Percentiles rank a stretch among this genome's conserved stretches.
Evolutionary conservation across 148 eudicot species (phyloP).

Genomic region (Amaranthus cruentus): DNA sequence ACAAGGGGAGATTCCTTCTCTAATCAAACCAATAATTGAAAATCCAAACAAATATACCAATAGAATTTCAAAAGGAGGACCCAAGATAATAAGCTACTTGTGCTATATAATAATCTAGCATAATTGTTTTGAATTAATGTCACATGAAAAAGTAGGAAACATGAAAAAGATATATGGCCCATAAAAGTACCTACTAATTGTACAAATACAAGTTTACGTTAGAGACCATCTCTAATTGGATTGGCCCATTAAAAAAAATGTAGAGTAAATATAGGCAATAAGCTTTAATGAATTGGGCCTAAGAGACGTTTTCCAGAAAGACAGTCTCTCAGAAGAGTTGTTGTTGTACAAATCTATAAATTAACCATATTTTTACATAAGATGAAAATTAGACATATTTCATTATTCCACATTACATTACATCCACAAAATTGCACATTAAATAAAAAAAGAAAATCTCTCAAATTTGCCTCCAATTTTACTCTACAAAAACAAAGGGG

Average conservation of each 20-base stretch:
- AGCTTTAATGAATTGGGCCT: too few species aligned
- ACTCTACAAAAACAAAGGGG: constrained; percentile 22
- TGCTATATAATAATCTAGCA: background rate
- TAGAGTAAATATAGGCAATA: too few species aligned
- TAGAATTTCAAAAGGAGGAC: background rate
- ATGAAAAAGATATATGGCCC: background rate
- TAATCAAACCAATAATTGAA: background rate
- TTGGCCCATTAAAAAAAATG: too few species aligned
- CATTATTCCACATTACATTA: background rate
- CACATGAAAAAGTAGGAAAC: background rate
- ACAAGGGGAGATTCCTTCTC: background rate
- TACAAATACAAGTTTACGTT: too few species aligned
- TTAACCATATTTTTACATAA: background rate
- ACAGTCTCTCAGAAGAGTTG: too few species aligned
- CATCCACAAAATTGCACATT: background rate
- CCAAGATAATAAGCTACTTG: background rate
- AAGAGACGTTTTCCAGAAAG: too few species aligned
- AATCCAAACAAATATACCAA: background rate
- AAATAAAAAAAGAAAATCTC: constrained; percentile 6
- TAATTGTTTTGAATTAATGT: background rate
- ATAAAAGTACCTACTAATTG: constrained; percentile 5
- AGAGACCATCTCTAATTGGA: too few species aligned
- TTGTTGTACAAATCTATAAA: background rate
- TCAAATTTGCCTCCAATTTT: constrained; percentile 19
- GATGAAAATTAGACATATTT: too few species aligned